Conservation (phyloP, 495 filamentous ascomycete genomes). For the Collariella sp. region DNA sequence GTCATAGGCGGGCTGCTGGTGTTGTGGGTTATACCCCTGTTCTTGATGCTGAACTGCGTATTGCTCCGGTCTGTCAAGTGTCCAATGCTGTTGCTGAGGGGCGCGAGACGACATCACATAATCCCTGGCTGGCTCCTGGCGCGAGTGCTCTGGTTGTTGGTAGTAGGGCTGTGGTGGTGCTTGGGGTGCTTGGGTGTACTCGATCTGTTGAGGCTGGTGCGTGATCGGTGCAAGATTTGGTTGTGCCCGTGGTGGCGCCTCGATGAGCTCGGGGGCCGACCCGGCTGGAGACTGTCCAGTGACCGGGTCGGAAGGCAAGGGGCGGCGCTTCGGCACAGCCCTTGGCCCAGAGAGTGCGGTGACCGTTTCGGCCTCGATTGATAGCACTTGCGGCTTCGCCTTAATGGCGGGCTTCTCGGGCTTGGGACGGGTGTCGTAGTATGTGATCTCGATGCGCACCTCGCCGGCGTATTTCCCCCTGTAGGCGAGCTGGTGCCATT, state of each 20-base stretch:
- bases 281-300: slow-evolving; percentile 39
- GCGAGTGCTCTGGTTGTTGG: slow-evolving; percentile 24
- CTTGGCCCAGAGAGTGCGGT: slow-evolving; percentile 38
- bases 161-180: slow-evolving; percentile 22
- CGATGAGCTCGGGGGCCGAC: slow-evolving; percentile 29
- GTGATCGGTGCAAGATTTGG: slow-evolving; percentile 26
- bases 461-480: slow-evolving; percentile 92
- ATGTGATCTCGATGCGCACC: slow-evolving; percentile 90
- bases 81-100: slow-evolving; percentile 25
- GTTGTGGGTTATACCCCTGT: slow-evolving; percentile 16
- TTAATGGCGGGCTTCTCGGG: slow-evolving; percentile 53
- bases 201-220: slow-evolving; percentile 31
- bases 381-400: slow-evolving; percentile 27
- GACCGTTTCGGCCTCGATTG: slow-evolving; percentile 22
- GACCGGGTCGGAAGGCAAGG: slow-evolving; percentile 65
- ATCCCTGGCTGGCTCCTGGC: slow-evolving; percentile 19
- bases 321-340: slow-evolving; percentile 56
- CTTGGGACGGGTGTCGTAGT: slow-evolving; percentile 82
- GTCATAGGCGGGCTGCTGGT: slow-evolving; percentile 19
- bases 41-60: slow-evolving; percentile 28
- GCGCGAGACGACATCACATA: slow-evolving; percentile 23
- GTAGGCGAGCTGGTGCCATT: slow-evolving; percentile 81
- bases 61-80: slow-evolving; percentile 25
- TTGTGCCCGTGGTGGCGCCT: slow-evolving; percentile 35
- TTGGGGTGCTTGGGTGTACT: slow-evolving; percentile 36